Conservation (phyloP, 192 early-diverging fungal species). For the Coemansia sp. region DNA sequence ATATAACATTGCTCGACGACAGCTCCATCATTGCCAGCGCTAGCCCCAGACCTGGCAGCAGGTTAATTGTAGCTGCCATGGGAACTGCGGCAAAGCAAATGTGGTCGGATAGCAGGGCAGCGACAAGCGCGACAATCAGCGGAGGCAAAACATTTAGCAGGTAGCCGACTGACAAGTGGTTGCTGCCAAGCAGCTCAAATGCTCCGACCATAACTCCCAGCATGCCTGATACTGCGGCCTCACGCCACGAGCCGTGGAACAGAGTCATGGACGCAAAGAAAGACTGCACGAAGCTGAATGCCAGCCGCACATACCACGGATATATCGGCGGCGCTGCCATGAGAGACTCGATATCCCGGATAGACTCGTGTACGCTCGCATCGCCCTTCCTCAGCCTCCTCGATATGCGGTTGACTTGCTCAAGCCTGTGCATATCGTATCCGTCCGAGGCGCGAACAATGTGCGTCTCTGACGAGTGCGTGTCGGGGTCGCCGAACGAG, state of each 20-base stretch:
- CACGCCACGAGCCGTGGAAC: conserved; percentile 62
- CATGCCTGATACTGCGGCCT: conserved; percentile 53
- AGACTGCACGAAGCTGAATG: conserved; percentile 51
- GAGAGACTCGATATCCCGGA: conserved; percentile 57
- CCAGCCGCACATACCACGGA: conserved; percentile 53
- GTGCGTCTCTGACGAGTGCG: conserved; percentile 71
- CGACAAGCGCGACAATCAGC: conserved; percentile 56
- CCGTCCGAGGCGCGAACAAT: conserved; percentile 57
- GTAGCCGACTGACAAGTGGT: conserved; percentile 50
- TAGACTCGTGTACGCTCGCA: conserved; percentile 57
- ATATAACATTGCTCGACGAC: conserved; percentile 77
- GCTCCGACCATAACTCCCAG: conserved; percentile 54
- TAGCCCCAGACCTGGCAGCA: conserved; percentile 69
- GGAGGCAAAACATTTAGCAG: conserved; percentile 60
- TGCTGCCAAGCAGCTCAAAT: conserved; percentile 54
- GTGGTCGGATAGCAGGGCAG: conserved; percentile 52
- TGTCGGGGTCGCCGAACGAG: conserved; percentile 63
- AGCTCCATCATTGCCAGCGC: conserved; percentile 80
- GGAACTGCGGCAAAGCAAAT: conserved; percentile 60
- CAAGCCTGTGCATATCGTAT: conserved; percentile 62
- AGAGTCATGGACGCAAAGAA: conserved; percentile 60
- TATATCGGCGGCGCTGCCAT: conserved; percentile 43
- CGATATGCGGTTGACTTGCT: conserved; percentile 59
- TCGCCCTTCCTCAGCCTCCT: conserved; percentile 57
- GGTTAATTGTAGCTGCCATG: conserved; percentile 57